Evolutionary conservation across 805 yeast species (phyloP), one percentile per base, ranked within the genome.

Genomic region (Metschnikowia dekortorum): DNA sequence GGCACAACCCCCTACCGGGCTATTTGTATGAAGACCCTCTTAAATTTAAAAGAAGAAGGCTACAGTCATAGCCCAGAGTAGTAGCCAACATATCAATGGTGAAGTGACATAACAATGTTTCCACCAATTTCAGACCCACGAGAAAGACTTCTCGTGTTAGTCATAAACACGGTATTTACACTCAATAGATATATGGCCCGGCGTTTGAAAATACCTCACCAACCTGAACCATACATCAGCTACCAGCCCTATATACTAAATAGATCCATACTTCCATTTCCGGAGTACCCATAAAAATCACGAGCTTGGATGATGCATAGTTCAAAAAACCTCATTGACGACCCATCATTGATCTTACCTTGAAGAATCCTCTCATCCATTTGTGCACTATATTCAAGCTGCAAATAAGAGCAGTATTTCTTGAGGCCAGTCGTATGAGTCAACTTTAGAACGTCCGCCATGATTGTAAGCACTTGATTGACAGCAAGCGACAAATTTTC

Each of bases 281-380:
- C 70, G 11, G 44, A 43, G 52, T 66, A 60, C 30, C 51, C 61
- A 53, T 59, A 73, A 39, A 55, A 64, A 40, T 79, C 77, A 49
- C 79, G 71, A 16, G 86, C 78, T 56, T 84, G 85, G 6, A 89
- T 73, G 14, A 89, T 74, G 40, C 84, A 75, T 47, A 89, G 72
- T 65, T 89, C 97, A 61, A 85, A 83, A 52, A 80, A 79, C 59
- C 82, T 81, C 92, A 89, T 80, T 6, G 74, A 79, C 29, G 69
- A 69, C 1, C 77, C 69, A 48, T 82, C 83, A 2, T 84, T 84
- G 31, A 81, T 84, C 55, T 68, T 77, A 10, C 82, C 83, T 22
- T 46, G 50, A n/a, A 42, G 11, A 14, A 33, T 42, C 31, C 29
- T 31, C 22, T 30, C 48, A 46, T 44, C 42, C 31, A 11, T 22